Evolutionary conservation across 1,284 basidiomycete genomes (phyloP).

Genomic region (Tilletia setariae): DNA sequence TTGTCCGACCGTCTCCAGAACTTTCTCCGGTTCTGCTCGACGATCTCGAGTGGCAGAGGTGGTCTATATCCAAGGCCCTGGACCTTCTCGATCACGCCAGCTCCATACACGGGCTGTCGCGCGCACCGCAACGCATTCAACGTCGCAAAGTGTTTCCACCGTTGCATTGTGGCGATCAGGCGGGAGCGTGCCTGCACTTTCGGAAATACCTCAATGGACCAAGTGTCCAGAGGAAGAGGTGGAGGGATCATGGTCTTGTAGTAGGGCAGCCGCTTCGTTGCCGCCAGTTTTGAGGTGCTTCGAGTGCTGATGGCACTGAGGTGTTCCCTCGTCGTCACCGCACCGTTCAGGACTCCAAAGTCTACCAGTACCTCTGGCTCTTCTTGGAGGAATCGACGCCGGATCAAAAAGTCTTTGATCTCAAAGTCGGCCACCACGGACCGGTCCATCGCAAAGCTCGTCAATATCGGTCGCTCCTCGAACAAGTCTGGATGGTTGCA

Average conservation of each 20-base stretch:
- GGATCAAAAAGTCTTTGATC: slow-evolving; percentile 80
- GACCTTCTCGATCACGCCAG: slow-evolving; percentile 29
- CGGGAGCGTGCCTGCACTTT: slow-evolving; percentile 63
- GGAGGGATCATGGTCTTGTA: slow-evolving; percentile 63
- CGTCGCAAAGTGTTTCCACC: slow-evolving; percentile 70
- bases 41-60: slow-evolving; percentile 59
- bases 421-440: slow-evolving; percentile 80
- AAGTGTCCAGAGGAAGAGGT: slow-evolving; percentile 64
- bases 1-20: slow-evolving; percentile 65
- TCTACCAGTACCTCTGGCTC: slow-evolving; percentile 61
- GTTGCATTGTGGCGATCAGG: slow-evolving; percentile 62
- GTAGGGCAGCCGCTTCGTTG: slow-evolving; percentile 66
- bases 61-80: slow-evolving; percentile 55
- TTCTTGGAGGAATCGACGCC: slow-evolving; percentile 65
- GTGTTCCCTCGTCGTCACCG: slow-evolving; percentile 59
- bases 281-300: slow-evolving; percentile 69
- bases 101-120: slow-evolving; percentile 64
- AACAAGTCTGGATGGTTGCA: slow-evolving; percentile 96
- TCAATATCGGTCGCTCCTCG: slow-evolving; percentile 88
- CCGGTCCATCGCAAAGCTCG: slow-evolving; percentile 80
- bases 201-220: slow-evolving; percentile 72
- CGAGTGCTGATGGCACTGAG: slow-evolving; percentile 60
- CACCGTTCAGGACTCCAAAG: slow-evolving; percentile 66
- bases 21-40: slow-evolving; percentile 55
- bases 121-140: slow-evolving; percentile 74